Conservation (phyloP, 768 basidiomycete species). For the Lepiota venenata region DNA sequence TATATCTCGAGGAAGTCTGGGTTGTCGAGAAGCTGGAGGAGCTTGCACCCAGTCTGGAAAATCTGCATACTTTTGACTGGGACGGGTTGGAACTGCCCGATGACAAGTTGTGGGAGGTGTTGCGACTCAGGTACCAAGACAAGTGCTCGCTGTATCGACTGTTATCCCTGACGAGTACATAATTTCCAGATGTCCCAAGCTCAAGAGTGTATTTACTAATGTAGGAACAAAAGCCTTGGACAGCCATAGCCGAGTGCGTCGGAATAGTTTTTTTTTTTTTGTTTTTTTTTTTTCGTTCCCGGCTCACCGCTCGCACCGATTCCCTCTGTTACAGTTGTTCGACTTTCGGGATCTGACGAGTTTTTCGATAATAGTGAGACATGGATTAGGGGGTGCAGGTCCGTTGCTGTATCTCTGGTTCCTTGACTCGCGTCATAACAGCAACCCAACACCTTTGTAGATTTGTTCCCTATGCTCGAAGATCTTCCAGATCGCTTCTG, state of each 20-base stretch:
- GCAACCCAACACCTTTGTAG: slow-evolving; percentile 14
- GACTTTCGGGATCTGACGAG: slow-evolving; percentile 38
- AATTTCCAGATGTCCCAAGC: slow-evolving; percentile 35
- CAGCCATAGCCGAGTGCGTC: slow-evolving; percentile 23
- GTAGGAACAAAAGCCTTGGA: slow-evolving; percentile 34
- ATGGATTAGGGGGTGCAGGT: slow-evolving; percentile 39
- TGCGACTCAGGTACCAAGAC: slow-evolving; percentile 29
- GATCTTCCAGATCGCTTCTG: slow-evolving; percentile 38
- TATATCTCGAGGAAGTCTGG: slow-evolving; percentile 36
- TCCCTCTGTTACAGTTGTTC: slow-evolving; percentile 32
- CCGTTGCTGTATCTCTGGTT: slow-evolving; percentile 6
- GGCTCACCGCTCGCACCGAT: neutral
- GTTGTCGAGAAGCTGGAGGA: slow-evolving; percentile 32
- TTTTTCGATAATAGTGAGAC: slow-evolving; percentile 45
- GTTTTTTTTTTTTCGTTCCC: neutral
- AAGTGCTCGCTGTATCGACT: slow-evolving; percentile 15
- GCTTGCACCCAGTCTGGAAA: slow-evolving; percentile 29
- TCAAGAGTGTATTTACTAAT: slow-evolving; percentile 42
- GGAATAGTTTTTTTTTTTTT: slow-evolving; percentile 16
- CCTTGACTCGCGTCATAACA: slow-evolving; percentile 7
- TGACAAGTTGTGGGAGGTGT: slow-evolving; percentile 38
- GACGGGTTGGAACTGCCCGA: slow-evolving; percentile 45
- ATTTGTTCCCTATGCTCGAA: slow-evolving; percentile 36
- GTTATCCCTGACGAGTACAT: neutral
- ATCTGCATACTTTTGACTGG: slow-evolving; percentile 47